These are phyloP conservation scores for Lachancea thermotolerans DNA, from an alignment of 805 yeast species.

Conservation along the genomic window DNA sequence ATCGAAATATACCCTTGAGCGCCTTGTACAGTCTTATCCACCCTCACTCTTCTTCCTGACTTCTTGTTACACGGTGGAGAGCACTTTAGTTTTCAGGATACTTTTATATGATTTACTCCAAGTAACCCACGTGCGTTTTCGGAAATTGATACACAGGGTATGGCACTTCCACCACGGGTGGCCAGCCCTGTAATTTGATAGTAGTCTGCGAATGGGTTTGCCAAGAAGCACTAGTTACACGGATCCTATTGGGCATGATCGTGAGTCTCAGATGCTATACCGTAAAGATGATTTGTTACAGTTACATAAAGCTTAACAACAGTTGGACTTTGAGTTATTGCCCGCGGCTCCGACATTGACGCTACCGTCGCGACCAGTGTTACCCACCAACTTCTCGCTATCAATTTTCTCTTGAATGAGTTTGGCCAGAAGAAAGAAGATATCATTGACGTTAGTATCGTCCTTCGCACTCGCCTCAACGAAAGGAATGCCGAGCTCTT, in stretches of 20 bases:
- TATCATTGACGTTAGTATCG: constrained; percentile 83
- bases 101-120: no score
- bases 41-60: no score
- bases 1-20: no score
- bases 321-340: constrained; percentile 39
- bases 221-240: no score
- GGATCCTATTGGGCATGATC: background rate
- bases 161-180: no score
- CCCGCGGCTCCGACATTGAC: constrained; percentile 40
- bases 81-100: no score
- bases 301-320: constrained; percentile 37
- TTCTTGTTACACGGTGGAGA: no score
- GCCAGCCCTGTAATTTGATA: no score
- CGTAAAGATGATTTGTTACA: background rate
- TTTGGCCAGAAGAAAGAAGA: constrained; percentile 83
- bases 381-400: constrained; percentile 45
- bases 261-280: background rate
- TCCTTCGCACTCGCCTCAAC: constrained; percentile 96
- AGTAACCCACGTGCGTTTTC: no score
- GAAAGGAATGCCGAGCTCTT: constrained; percentile 81
- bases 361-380: constrained; percentile 43
- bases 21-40: no score
- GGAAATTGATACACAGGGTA: no score
- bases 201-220: no score
- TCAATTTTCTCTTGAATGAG: constrained; percentile 74